Percentiles rank a stretch among this genome's conserved stretches.
phyloP scores from a whole-genome alignment of 257 asterid genomes.

The Oldenlandia corymbosa region DNA sequence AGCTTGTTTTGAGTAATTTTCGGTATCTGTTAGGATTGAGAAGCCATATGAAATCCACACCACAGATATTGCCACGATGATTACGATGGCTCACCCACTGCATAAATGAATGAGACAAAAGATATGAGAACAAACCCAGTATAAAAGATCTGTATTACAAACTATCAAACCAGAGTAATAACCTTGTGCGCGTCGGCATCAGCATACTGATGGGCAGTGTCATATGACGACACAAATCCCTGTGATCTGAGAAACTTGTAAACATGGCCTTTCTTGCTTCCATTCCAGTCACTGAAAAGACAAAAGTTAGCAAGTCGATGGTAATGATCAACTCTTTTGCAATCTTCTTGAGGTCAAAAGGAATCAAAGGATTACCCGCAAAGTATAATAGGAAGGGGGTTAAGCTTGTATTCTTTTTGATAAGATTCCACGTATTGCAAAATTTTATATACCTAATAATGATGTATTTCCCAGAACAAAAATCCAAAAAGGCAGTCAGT shows the following conservation, averaged over 20 bases:
- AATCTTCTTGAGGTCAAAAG: too few species aligned
- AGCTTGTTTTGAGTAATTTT: conserved; percentile 81
- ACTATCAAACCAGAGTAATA: conserved; percentile 17
- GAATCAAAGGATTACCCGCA: conserved; percentile 58
- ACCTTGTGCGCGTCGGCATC: conserved; percentile 99
- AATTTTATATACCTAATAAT: conserved; percentile 76
- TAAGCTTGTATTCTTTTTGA: conserved; percentile 78
- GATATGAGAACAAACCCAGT: conserved; percentile 13
- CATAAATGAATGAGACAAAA: conserved; percentile 21
- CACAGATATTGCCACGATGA: conserved; percentile 98
- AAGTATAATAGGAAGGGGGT: conserved; percentile 86
- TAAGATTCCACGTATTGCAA: conserved; percentile 77
- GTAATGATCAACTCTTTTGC: conserved; percentile 10
- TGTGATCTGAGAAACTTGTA: conserved; percentile 94
- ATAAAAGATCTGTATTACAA: background rate
- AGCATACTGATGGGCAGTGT: conserved; percentile 92
- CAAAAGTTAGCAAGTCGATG: conserved; percentile 8
- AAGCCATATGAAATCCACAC: conserved; percentile 99
- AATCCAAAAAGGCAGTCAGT: background rate
- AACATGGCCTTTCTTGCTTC: conserved; percentile 93
- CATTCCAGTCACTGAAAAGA: conserved; percentile 81
- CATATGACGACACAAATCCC: conserved; percentile 93
- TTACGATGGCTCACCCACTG: conserved; percentile 99
- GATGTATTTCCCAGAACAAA: background rate
- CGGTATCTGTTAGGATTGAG: conserved; percentile 85